Conservation (phyloP, 2,329 filamentous ascomycete genomes). For the Ceratocystis harringtonii region DNA sequence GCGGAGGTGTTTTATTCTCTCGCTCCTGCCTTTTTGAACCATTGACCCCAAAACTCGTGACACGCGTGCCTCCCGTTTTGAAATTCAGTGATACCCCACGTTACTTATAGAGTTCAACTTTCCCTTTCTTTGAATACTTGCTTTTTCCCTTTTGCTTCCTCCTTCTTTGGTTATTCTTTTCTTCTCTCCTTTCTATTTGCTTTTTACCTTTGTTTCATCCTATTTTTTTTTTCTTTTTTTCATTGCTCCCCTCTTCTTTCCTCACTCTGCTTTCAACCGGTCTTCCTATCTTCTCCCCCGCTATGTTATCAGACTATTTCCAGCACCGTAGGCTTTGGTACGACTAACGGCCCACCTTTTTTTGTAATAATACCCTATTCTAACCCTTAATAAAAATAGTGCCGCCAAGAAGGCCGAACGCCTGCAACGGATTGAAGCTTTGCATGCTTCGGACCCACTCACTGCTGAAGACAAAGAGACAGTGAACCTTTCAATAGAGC, state of each 20-base stretch:
- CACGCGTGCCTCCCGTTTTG: neutral
- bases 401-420: constrained; percentile 63
- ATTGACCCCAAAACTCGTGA: neutral
- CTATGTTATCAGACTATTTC: constrained; percentile 15
- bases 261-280: neutral
- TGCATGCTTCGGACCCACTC: constrained; percentile 46
- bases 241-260: neutral
- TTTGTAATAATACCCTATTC: neutral
- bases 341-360: constrained; percentile 16
- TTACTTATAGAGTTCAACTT: neutral
- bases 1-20: neutral
- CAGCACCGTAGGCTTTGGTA: constrained; percentile 24
- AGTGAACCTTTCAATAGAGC: constrained; percentile 57
- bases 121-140: neutral
- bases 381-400: neutral
- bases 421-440: constrained; percentile 48
- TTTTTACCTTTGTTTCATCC: neutral
- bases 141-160: neutral
- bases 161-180: neutral
- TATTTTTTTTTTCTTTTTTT: neutral
- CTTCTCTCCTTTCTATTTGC: neutral
- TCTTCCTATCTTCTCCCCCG: neutral
- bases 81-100: neutral
- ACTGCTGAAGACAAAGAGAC: constrained; percentile 49
- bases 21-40: neutral